A percentile compares a stretch with the other conserved stretches of the same genome.
Evolutionary conservation across 1,284 basidiomycete genomes (phyloP).

Genomic region (Vanrija sp.): DNA sequence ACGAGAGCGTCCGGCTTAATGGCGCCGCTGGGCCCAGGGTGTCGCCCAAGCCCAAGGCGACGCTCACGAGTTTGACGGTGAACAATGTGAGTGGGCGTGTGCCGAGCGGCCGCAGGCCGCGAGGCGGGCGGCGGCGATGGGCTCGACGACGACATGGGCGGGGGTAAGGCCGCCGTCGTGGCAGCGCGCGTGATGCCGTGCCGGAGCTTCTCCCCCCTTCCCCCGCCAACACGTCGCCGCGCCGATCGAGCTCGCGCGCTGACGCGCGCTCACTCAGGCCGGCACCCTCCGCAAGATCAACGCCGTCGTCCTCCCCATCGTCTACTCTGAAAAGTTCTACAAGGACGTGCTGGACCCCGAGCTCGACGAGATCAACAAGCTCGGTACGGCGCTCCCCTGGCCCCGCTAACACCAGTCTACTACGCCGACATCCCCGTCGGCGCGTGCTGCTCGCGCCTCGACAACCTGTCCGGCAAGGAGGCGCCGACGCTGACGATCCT

Average conservation of each 20-base stretch:
- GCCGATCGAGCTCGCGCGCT: too few relatives aligned
- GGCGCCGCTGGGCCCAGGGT: slow-evolving; percentile 24
- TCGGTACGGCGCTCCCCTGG: slow-evolving; percentile 25
- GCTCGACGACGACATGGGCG: too few relatives aligned
- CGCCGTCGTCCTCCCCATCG: slow-evolving; percentile 44
- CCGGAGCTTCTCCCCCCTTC: too few relatives aligned
- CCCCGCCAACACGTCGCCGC: too few relatives aligned
- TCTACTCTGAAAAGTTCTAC: slow-evolving; percentile 39
- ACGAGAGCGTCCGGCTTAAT: slow-evolving; percentile 29
- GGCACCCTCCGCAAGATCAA: slow-evolving; percentile 46
- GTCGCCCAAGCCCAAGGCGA: slow-evolving; percentile 45
- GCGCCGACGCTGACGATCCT: slow-evolving; percentile 41
- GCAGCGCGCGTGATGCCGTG: too few relatives aligned
- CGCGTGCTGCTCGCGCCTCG: slow-evolving; percentile 38
- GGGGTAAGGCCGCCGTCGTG: too few relatives aligned
- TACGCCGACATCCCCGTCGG: slow-evolving; percentile 50
- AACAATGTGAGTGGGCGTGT: slow-evolving; percentile 42
- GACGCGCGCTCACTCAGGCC: slow-evolving; percentile 22
- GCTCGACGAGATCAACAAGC: slow-evolving; percentile 48
- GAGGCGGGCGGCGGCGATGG: not conserved
- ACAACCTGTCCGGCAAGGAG: slow-evolving; percentile 28
- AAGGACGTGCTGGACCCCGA: slow-evolving; percentile 40
- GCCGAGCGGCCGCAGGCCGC: not conserved
- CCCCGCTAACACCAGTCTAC: slow-evolving; percentile 31
- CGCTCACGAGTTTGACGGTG: slow-evolving; percentile 45